Base-by-base conservation (phyloP, 1,139 yeast species). In the Debaryomyces robertsiae region DNA sequence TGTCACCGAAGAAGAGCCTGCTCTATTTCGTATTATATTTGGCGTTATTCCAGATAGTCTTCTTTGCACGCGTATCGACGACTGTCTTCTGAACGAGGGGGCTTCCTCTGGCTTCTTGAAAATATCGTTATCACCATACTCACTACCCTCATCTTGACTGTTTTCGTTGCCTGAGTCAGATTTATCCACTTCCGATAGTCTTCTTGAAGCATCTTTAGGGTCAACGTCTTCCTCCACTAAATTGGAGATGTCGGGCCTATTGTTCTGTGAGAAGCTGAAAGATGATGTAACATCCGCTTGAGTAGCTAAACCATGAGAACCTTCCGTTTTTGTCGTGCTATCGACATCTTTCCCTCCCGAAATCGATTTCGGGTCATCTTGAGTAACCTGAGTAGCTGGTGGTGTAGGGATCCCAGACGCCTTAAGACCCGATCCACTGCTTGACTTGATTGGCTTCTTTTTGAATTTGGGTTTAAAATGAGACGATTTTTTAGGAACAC, bases 401-500 rank as follows among this genome's bases (percentile, higher is more conserved):
- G 66, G 65, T 3, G 69, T 49, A 16, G 44, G 42, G 28, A 48
- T 48, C 9, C 52, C 44, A 13, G 43, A 27, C 9, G 33, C 43
- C 19, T 38, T 35, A 10, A 40, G 24, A 18, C 14, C n/a, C 6
- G 39, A 33, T 18, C 11, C 17, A 11, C 10, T 45, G 39, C 52
- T 55, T 45, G 55, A 55, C 45, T 59, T 50, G 18, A 47, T 38
- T 6, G 54, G 45, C 30, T 60, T 60, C 50, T 63, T 60, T 53
- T 62, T 66, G 35, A 69, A 47, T 50, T 67, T 68, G 33, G 77
- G 77, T 32, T 65, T 58, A 52, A 73, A 73, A 43, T 61, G 71
- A 15, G 74, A 58, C 34, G 65, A 60, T 55, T 72, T 70, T 58
- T 67, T 73, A 23, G 75, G 73, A 33, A 75, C 62, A 66, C 78